Percentiles rank a stretch among this genome's conserved stretches.
These are phyloP conservation scores for Calonectria naviculata DNA, from an alignment of 2,329 filamentous ascomycete genomes.

Conservation along the genomic window DNA sequence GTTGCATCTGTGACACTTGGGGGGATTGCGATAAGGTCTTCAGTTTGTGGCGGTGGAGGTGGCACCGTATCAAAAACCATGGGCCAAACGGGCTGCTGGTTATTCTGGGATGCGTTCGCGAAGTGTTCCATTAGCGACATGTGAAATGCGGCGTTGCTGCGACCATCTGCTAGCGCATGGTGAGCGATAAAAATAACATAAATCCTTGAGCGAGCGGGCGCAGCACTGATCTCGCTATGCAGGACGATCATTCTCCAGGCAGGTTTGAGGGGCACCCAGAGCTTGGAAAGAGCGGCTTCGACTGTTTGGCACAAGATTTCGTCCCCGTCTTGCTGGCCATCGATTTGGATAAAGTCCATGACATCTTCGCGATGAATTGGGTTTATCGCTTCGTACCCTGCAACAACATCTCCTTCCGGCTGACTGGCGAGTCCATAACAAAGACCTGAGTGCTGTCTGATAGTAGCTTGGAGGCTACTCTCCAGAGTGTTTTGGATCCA, in stretches of 20 bases:
- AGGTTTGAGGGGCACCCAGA: conserved; percentile 12
- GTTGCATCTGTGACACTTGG: neutral
- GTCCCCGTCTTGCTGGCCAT: neutral
- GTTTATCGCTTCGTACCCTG: neutral
- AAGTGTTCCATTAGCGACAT: conserved; percentile 1
- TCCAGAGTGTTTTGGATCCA: neutral
- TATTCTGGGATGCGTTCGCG: neutral
- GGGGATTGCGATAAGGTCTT: conserved; percentile 7
- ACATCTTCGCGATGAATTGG: conserved; percentile 5
- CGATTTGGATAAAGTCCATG: neutral
- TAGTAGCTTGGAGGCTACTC: conserved; percentile 12
- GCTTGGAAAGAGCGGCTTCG: neutral
- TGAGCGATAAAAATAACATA: conserved; percentile 20
- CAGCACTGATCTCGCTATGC: neutral
- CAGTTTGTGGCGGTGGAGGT: neutral
- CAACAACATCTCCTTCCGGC: neutral
- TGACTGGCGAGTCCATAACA: neutral
- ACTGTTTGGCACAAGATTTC: neutral
- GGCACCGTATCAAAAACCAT: neutral
- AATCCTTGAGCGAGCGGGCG: neutral
- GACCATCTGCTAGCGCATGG: conserved; percentile 25
- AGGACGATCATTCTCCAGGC: conserved; percentile 22
- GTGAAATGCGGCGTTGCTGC: conserved; percentile 24
- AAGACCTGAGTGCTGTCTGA: conserved; percentile 4
- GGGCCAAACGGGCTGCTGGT: neutral